phyloP scores from a whole-genome alignment of 2,329 filamentous ascomycete genomes.

The Cladosporium sphaerospermum region DNA sequence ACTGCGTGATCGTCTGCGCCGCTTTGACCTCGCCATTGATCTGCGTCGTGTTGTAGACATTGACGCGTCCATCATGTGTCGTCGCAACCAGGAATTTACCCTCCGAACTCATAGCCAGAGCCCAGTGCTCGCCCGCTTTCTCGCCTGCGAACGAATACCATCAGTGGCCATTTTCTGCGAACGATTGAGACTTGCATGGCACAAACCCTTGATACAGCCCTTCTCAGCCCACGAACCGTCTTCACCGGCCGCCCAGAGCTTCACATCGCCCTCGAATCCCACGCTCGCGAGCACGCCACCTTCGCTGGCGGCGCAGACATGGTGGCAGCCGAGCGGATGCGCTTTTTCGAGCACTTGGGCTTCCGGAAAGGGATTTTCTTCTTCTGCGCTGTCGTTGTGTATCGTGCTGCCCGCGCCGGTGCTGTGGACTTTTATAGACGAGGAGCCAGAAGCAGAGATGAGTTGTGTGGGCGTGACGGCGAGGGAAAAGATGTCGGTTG shows the following conservation, averaged over 20 bases:
- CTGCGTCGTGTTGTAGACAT: slow-evolving; percentile 67
- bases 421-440: slow-evolving; percentile 72
- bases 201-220: slow-evolving; percentile 40
- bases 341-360: slow-evolving; percentile 71
- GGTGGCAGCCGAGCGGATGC: slow-evolving; percentile 87
- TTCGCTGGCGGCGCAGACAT: slow-evolving; percentile 65
- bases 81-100: slow-evolving; percentile 81
- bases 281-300: slow-evolving; percentile 72
- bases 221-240: slow-evolving; percentile 50
- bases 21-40: slow-evolving; percentile 34
- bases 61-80: slow-evolving; percentile 79
- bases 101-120: slow-evolving; percentile 75
- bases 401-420: slow-evolving; percentile 48
- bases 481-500: slow-evolving; percentile 32
- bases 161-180: not conserved
- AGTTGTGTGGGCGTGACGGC: slow-evolving; percentile 42
- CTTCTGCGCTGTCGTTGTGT: slow-evolving; percentile 42
- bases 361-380: slow-evolving; percentile 56
- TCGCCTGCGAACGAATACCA: slow-evolving; percentile 32
- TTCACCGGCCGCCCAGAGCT: slow-evolving; percentile 63
- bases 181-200: not conserved
- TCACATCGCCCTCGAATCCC: slow-evolving; percentile 84
- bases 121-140: slow-evolving; percentile 73
- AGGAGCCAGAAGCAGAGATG: slow-evolving; percentile 78
- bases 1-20: slow-evolving; percentile 62